Evolutionary conservation across 176 grass and related monocot species (phyloP), one percentile per base, ranked within the genome.

Genomic region (Ensete glaucum): DNA sequence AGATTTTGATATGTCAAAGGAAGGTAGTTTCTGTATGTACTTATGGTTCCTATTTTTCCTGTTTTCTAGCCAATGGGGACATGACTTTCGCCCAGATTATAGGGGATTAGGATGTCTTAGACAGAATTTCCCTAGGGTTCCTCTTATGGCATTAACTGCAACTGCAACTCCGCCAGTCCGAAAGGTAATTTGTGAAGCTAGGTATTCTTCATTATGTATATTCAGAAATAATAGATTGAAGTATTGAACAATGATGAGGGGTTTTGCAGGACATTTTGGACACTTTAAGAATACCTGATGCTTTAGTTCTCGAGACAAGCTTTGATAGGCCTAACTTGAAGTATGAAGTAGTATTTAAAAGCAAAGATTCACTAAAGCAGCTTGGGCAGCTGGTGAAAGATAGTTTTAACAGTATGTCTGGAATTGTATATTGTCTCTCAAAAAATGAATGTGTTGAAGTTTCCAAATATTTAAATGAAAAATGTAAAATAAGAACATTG

Each of bases 1-100:
- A 17, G 50, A 11, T 71, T 56, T 74, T 74, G 52, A 55, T 57
- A 56, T 24, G 25, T 56, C 16, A 17, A 14, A 3, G 57, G 15
- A 14, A 26, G 72, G 29, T 57, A 74, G 10, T 29, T 55, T 27
- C 2, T 11, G 11, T 8, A 74, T 52, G 17, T 64, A 43, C 53
- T 71, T 2, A 80, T 81, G 73, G 70, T 64, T 8, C 21, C 76
- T 65, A 81, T 50, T 72, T 73, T 55, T 7, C 24, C 34, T 43
- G 34, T 43, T 71, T 73, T 78, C 26, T 63, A 98, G 94, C 79
- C 88, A 98, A 80, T 93, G 94, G 94, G 94, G 94, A 7, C 94
- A 97, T 12, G 94, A 98, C 66, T 98, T 98, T 80, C 85, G 86
- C 22, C 88, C 94, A 72, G 94, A 98, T 76, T 97, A 93, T 48